phyloP scores from a whole-genome alignment of 352 stramenopile genomes.

The Phytophthora sojae region DNA sequence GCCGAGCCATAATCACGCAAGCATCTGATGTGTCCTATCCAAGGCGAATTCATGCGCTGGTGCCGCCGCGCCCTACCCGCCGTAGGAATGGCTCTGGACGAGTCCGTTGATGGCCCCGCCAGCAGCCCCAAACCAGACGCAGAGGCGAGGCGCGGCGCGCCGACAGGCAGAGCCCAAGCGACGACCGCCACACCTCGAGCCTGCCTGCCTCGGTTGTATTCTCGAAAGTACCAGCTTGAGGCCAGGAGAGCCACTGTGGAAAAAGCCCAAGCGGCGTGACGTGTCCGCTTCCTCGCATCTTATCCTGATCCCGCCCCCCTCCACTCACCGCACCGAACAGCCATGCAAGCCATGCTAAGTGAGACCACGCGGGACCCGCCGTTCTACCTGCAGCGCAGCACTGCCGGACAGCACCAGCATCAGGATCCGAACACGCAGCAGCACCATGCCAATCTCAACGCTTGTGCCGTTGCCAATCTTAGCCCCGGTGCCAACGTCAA shows the following conservation, averaged over 20 bases:
- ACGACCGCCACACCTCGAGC: conserved; percentile 9
- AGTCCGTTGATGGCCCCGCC: conserved; percentile 39
- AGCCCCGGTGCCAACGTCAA: conserved; percentile 31
- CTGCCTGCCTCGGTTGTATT: conserved; percentile 30
- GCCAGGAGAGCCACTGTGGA: conserved; percentile 42
- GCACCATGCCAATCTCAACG: conserved; percentile 37
- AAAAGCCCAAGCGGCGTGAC: conserved; percentile 30
- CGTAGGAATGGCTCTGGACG: conserved; percentile 36
- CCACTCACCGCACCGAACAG: background rate
- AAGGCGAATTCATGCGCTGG: conserved; percentile 27
- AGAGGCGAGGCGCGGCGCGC: conserved; percentile 23
- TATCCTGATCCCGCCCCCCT: background rate
- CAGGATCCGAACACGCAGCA: conserved; percentile 19
- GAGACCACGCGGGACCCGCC: conserved; percentile 37
- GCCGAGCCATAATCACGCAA: conserved; percentile 46
- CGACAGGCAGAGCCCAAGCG: conserved; percentile 25
- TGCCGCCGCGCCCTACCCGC: conserved; percentile 21
- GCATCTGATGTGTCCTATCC: conserved; percentile 41
- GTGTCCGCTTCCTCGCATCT: conserved; percentile 14
- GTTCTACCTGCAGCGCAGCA: conserved; percentile 48
- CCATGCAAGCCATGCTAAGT: conserved; percentile 50
- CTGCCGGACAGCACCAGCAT: conserved; percentile 19
- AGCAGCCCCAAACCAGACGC: conserved; percentile 30
- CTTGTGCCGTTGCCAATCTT: conserved; percentile 40
- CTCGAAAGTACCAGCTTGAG: conserved; percentile 41